Percentiles rank a stretch among this genome's conserved stretches.
Conservation (phyloP, 495 filamentous ascomycete genomes). For the Xanthoparmelia taractica region DNA sequence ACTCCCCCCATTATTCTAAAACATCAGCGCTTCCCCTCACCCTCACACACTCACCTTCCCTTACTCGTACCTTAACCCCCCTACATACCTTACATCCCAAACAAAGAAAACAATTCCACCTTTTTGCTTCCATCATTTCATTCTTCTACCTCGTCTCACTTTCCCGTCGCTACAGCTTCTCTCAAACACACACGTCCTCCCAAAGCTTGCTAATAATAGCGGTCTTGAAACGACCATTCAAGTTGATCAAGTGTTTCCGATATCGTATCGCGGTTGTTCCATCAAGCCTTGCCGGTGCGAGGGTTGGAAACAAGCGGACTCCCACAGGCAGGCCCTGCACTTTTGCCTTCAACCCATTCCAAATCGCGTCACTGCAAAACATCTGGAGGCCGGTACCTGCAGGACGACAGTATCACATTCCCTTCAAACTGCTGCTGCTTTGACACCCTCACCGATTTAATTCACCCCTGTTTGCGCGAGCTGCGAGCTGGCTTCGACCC, state of each 20-base stretch:
- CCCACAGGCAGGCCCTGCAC: conserved; percentile 17
- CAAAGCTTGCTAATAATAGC: conserved; percentile 4
- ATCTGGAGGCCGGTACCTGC: conserved; percentile 14
- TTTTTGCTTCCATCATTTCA: background rate
- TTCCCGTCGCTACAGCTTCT: conserved; percentile 20
- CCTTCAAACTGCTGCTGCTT: conserved; percentile 7
- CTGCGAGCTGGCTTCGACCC: conserved; percentile 5
- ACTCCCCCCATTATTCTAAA: conserved; percentile 13
- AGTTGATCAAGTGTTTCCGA: background rate
- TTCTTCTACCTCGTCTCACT: conserved; percentile 6
- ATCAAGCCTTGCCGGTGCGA: conserved; percentile 11
- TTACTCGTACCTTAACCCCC: background rate
- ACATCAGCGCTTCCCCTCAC: conserved; percentile 15
- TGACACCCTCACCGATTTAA: background rate
- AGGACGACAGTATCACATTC: conserved; percentile 2
- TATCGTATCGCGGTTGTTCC: background rate
- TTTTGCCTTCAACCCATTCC: background rate
- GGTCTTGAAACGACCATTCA: conserved; percentile 14
- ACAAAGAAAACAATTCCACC: conserved; percentile 6
- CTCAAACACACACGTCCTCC: conserved; percentile 4
- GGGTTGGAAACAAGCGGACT: conserved; percentile 13
- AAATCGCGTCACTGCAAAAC: conserved; percentile 2
- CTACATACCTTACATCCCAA: no score
- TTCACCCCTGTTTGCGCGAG: background rate
- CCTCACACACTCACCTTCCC: background rate